Conservation (phyloP, 106 monocot genomes). For the Cymbidium sinense region DNA sequence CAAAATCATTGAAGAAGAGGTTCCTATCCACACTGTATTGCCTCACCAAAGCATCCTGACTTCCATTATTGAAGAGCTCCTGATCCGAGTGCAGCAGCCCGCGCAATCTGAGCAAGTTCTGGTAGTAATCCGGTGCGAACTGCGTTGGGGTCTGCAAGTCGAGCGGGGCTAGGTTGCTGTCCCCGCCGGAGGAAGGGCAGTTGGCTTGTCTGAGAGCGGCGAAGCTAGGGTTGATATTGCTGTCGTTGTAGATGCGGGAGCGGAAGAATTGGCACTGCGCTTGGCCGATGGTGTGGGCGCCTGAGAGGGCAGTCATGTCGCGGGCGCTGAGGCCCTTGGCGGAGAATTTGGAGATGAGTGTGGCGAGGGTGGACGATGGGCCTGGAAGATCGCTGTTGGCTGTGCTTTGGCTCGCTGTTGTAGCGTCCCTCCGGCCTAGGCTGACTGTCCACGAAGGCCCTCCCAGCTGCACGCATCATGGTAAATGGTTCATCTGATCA, state of each 20-base stretch:
- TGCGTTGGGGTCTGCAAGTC: constrained; percentile 6
- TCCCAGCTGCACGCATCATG: not conserved
- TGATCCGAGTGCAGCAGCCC: constrained; percentile 36
- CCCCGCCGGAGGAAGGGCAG: constrained; percentile 15
- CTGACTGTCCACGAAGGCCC: constrained; percentile 12
- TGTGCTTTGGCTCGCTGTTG: constrained; percentile 5
- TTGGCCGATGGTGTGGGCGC: constrained; percentile 14
- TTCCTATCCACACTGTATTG: constrained; percentile 6
- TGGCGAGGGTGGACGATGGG: not conserved
- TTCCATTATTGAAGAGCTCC: constrained; percentile 26
- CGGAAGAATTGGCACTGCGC: constrained; percentile 6
- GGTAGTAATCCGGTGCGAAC: constrained; percentile 25
- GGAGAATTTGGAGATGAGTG: constrained; percentile 6
- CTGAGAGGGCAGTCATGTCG: constrained; percentile 9
- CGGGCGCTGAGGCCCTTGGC: not conserved
- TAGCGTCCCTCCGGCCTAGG: constrained; percentile 14
- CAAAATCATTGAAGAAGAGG: constrained; percentile 17
- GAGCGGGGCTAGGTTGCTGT: constrained; percentile 23
- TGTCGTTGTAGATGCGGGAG: constrained; percentile 9
- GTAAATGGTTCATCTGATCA: not conserved
- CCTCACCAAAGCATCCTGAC: constrained; percentile 16
- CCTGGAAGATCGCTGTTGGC: constrained; percentile 6
- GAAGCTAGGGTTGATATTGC: constrained; percentile 20
- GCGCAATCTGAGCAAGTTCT: constrained; percentile 6
- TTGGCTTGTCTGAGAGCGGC: constrained; percentile 7